Evolutionary conservation across 306 rosid genomes (phyloP), one percentile per base, ranked within the genome.

Genomic region (Betula pendula): DNA sequence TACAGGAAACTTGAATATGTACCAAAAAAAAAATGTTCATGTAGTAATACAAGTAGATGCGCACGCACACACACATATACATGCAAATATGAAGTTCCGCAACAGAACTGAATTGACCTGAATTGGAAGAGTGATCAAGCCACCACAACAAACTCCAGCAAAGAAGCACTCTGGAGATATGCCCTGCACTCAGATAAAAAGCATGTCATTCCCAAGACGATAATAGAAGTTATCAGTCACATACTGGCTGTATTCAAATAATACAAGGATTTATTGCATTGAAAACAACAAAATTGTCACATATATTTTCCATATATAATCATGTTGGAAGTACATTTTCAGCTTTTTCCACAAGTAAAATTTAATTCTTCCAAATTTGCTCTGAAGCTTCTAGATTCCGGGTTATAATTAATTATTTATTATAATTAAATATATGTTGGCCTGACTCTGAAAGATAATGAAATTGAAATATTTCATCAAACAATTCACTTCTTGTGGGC

Each of bases 81-180:
- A 52, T 40, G 10, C 5, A 71, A 51, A 11, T 38, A 35, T 53
- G 47, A 16, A 52, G 56, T 55, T 79, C 27, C 42, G 33, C 62
- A 70, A 63, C 33, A 31, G 49, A 43, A 27, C n/a, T n/a, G 49
- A 27, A 76, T 75, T 73, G 62, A 90, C 92, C 92, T 90, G 89
- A 76, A 87, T 45, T 8, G 85, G 74, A 82, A 88, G 89, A 75
- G 95, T 90, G 83, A 88, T 84, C 68, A 86, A 85, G 62, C 95
- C 84, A 8, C 95, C 92, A 73, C 83, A 77, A 71, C 92, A 90
- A 72, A 90, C 95, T 31, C 92, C 92, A 2, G 92, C 92, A 65
- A 90, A 90, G 83, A 80, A 88, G 77, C 80, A 83, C 63, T 88
- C 88, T 1, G 88, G 72, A 76, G 89, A 86, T 49, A 90, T 82